phyloP scores from a whole-genome alignment of 2,329 filamentous ascomycete species.

The Ophiostoma himal-ulmi region DNA sequence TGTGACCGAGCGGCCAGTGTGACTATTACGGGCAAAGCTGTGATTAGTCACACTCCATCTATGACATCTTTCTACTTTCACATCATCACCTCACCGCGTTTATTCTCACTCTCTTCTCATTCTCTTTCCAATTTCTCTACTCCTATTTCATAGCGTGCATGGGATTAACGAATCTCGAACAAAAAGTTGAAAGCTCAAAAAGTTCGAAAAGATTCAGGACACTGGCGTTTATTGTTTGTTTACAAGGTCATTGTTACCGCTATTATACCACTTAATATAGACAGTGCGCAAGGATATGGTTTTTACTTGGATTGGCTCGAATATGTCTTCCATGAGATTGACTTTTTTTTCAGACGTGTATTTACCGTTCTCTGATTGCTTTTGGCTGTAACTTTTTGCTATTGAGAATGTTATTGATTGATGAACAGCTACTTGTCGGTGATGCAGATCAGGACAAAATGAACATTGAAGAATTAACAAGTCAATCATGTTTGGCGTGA shows the following conservation, averaged over 20 bases:
- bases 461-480: too few species aligned
- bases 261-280: neutral
- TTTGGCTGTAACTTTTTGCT: too few species aligned
- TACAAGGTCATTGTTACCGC: neutral
- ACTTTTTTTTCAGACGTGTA: neutral
- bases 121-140: neutral
- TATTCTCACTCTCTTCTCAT: neutral
- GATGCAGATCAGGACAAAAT: too few species aligned
- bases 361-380: too few species aligned
- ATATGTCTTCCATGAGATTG: neutral
- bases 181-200: neutral
- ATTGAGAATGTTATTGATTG: too few species aligned
- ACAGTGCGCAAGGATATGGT: neutral
- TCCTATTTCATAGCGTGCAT: neutral
- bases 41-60: neutral
- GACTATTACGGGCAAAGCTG: neutral
- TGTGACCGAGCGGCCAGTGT: constrained; percentile 39
- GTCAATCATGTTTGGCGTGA: too few species aligned
- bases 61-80: neutral
- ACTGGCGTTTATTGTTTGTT: neutral
- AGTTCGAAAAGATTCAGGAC: neutral
- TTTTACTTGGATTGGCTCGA: neutral
- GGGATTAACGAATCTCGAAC: neutral
- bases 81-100: neutral
- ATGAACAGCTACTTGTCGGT: too few species aligned